Base-by-base conservation (phyloP, 495 filamentous ascomycete species). In the Penicillium longicatenatum region DNA sequence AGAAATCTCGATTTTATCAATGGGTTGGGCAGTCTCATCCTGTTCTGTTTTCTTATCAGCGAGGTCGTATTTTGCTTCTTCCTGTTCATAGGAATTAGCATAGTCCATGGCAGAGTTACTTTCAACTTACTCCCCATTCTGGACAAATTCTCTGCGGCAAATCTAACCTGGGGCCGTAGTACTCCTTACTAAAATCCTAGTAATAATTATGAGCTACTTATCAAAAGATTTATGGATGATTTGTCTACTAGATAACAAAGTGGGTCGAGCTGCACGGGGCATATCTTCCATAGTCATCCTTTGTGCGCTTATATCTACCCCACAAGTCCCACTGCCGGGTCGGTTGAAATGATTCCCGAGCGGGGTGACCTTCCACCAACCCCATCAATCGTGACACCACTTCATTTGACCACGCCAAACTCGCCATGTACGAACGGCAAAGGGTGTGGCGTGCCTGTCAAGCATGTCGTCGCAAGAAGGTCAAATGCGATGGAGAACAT, bases 391-490 rank as follows among this genome's bases (percentile, higher is more conserved):
- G n/a, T 39, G 37, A 16, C 16, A 39, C n/a, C 43, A 12, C 43
- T 46, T 24, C 20, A 24, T 24, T 12, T 5, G 1, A 24, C 43
- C 9, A 12, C 43, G 43, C 20, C 37, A 31, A 19, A 2, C 22
- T n/a, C 21, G 10, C 14, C 10, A 61, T 61, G 59, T 61, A 61
- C 16, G 59, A 61, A 26, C 68, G 71, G 3, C 57, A 71, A 33
- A 57, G 70, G 4, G 70, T 71, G 30, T 73, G 68, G 50, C 64
- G 68, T 48, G 71, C 68, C 7, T 73, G 71, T 45, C 59, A 62
- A 37, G 45, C 59, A 45, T 65, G 63, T 54, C 63, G 59, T n/a
- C 50, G 54, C 30, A 59, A 57, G 37, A 65, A 65, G 37, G 47
- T 58, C 48, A 62, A 65, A 47, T 62, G 63, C 39, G 59, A 65